These are phyloP conservation scores for Raphidocelis subcapitata DNA, from an alignment of 139 green algal species.

Conservation along the genomic window DNA sequence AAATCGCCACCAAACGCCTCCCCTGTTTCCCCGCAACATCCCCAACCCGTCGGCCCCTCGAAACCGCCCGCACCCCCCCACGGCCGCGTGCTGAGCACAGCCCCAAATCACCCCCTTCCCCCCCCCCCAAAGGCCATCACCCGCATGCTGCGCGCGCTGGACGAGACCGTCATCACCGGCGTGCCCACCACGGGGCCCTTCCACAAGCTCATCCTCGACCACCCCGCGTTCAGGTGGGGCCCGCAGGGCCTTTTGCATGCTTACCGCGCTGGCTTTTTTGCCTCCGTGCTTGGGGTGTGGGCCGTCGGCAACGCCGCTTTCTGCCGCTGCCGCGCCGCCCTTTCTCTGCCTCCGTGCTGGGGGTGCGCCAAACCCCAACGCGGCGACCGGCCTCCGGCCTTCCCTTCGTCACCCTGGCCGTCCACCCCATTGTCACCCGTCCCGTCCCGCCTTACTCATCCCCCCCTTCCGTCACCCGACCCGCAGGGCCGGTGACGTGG, in stretches of 20 bases:
- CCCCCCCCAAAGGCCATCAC: constrained; percentile 62
- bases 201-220: constrained; percentile 87
- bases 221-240: constrained; percentile 69
- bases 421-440: neutral
- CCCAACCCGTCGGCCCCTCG: neutral
- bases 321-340: neutral
- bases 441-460: neutral
- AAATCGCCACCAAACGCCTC: neutral
- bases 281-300: neutral
- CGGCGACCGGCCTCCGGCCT: constrained; percentile 50
- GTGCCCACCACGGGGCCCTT: constrained; percentile 89
- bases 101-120: neutral
- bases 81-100: too few relatives aligned
- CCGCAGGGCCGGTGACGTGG: constrained; percentile 55
- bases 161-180: constrained; percentile 70
- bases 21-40: neutral
- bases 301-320: too few relatives aligned
- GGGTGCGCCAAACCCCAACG: neutral
- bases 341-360: neutral
- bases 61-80: neutral
- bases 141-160: constrained; percentile 81
- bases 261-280: neutral
- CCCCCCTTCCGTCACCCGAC: neutral
- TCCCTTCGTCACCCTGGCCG: constrained; percentile 15
- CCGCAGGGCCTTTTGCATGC: neutral